Evolutionary conservation across 371 early-diverging fungal species (phyloP).

Genomic region (Blakeslea trispora): DNA sequence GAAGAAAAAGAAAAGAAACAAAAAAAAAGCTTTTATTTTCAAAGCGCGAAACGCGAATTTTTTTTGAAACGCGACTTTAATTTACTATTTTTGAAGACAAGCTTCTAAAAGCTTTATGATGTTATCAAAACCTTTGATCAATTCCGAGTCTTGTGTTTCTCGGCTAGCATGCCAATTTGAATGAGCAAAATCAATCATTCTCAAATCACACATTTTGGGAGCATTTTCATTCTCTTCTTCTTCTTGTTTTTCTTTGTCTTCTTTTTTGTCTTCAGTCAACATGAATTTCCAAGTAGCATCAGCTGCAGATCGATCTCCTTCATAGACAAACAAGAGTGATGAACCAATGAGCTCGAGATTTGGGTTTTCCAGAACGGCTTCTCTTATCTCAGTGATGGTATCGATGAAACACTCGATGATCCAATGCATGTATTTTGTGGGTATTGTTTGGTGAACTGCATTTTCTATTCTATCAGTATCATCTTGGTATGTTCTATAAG

Average conservation of each 20-base stretch:
- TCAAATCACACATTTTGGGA: conserved; percentile 58
- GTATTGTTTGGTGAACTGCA: conserved; percentile 8
- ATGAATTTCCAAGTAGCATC: conserved; percentile 44
- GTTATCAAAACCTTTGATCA: conserved; percentile 39
- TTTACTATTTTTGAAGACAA: conserved; percentile 21
- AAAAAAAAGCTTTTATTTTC: background rate
- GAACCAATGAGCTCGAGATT: conserved; percentile 64
- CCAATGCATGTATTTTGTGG: conserved; percentile 46
- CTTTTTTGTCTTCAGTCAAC: conserved; percentile 43
- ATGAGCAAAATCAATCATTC: conserved; percentile 81
- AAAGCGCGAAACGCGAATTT: conserved; percentile 3
- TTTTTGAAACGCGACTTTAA: background rate
- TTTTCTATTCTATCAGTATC: conserved; percentile 10
- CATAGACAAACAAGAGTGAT: conserved; percentile 74
- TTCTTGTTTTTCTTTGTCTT: conserved; percentile 25
- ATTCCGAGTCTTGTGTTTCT: conserved; percentile 35
- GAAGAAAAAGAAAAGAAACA: background rate
- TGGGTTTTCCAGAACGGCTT: conserved; percentile 39
- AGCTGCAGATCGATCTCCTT: conserved; percentile 62
- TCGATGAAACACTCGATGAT: conserved; percentile 65
- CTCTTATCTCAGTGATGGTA: conserved; percentile 57
- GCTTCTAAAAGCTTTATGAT: conserved; percentile 26
- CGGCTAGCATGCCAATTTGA: conserved; percentile 55
- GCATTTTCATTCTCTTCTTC: conserved; percentile 53
- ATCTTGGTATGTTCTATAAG: conserved; percentile 7